Evolutionary conservation across 2,329 filamentous ascomycete genomes (phyloP), one percentile per base, ranked within the genome.

Genomic region (Xylaria sp.): DNA sequence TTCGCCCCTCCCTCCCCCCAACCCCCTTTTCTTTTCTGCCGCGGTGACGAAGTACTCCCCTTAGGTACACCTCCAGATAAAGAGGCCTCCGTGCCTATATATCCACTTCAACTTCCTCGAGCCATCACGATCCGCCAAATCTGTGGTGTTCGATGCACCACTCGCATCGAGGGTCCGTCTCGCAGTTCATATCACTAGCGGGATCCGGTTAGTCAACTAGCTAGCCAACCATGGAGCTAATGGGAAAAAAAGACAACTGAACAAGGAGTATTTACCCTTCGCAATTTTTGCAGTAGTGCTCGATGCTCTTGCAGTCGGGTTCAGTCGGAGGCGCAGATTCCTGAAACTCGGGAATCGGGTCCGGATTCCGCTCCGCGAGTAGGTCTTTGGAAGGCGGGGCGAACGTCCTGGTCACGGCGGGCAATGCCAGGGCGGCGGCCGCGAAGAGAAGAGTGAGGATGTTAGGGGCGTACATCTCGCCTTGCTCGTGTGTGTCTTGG

Each of bases 121-220:
- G 11, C 9, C 29, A 17, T 21, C 19, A 21, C 8, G 37, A 34
- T 13, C 22, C 38, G 40, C 41, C 44, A 39, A 61, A 66, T n/a
- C 48, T 37, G 45, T 60, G 29, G 38, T 66, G 44, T 3, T 49
- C 50, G 34, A 50, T 59, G 50, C 66, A 69, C 65, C 66, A 68
- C 49, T 69, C 66, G 52, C 66, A 69, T 2, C 42, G 44, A n/a
- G 62, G 59, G 41, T 67, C 49, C 2, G 62, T 63, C 50, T 63
- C 50, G 53, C 66, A 68, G 39, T 65, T 44, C 60, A 69, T 63
- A 45, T 69, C 62, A 1, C 65, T 67, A 22, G 48, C 4, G 11
- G 2, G n/a, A 19, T 8, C 11, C 16, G 13, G 17, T n/a, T 22
- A 24, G 24, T 19, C 20, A 26, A 19, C 13, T 38, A 39, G 5